Conservation (phyloP, 768 basidiomycete genomes). For the Lactarius hengduanensis region DNA sequence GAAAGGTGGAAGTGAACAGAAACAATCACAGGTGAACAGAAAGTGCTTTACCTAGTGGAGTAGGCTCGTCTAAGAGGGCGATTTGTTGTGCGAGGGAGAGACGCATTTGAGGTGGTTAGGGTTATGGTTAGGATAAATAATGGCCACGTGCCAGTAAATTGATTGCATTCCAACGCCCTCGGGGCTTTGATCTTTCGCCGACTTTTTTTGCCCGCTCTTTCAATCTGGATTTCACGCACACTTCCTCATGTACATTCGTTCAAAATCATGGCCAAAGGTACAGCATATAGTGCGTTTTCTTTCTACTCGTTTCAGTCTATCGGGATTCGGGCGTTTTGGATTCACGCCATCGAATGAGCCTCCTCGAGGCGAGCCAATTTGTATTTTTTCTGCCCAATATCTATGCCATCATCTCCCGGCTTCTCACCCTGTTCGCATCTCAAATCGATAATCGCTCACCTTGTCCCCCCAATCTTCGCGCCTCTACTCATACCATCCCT, state of each 20-base stretch:
- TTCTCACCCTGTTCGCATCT: constrained; percentile 21
- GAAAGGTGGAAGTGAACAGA: constrained; percentile 16
- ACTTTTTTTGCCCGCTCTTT: constrained; percentile 23
- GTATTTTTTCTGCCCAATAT: constrained; percentile 9
- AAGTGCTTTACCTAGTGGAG: constrained; percentile 57
- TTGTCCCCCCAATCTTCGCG: constrained; percentile 13
- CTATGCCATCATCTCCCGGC: constrained; percentile 25
- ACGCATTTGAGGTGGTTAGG: constrained; percentile 27
- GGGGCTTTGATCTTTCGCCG: constrained; percentile 21
- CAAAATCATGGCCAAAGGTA: constrained; percentile 44
- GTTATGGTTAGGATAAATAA: constrained; percentile 24
- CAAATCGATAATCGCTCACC: constrained; percentile 15
- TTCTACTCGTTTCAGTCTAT: constrained; percentile 18
- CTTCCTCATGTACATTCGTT: constrained; percentile 45
- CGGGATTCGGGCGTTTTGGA: constrained; percentile 29
- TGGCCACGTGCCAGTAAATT: constrained; percentile 20
- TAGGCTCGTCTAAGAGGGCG: constrained; percentile 69
- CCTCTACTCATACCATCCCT: constrained; percentile 24
- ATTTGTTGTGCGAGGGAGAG: constrained; percentile 78
- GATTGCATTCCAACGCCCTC: constrained; percentile 22
- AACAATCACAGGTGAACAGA: not conserved
- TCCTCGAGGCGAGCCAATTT: constrained; percentile 27
- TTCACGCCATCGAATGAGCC: constrained; percentile 15
- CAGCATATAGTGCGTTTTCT: constrained; percentile 33
- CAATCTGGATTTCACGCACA: constrained; percentile 44